Evolutionary conservation across 2,329 filamentous ascomycete species (phyloP).

Genomic region (Amylocarpus encephaloides): DNA sequence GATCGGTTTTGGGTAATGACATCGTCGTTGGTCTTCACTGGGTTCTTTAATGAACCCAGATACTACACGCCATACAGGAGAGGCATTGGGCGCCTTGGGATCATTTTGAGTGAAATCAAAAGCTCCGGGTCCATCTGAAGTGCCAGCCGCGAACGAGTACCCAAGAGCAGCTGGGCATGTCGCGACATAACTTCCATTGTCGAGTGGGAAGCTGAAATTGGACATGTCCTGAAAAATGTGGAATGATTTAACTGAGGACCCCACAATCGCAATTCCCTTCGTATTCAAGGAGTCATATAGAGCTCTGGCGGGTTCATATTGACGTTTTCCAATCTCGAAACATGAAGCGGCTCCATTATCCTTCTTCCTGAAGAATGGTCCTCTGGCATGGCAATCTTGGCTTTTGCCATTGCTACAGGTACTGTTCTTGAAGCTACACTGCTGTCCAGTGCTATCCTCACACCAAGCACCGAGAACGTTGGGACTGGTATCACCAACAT

Average conservation of each 20-base stretch:
- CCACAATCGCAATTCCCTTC: constrained; percentile 43
- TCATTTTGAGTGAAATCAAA: constrained; percentile 93
- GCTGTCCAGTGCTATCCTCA: constrained; percentile 69
- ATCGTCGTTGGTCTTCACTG: constrained; percentile 60
- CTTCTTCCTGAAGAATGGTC: constrained; percentile 59
- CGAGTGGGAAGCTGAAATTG: constrained; percentile 64
- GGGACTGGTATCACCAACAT: constrained; percentile 83
- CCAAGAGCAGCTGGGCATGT: constrained; percentile 87
- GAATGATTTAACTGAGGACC: constrained; percentile 67
- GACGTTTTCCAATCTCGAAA: constrained; percentile 69
- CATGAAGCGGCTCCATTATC: constrained; percentile 69
- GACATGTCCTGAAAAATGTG: constrained; percentile 83
- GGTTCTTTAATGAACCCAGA: constrained; percentile 67
- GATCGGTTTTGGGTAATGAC: constrained; percentile 77
- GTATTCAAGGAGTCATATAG: constrained; percentile 51
- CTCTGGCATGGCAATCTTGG: constrained; percentile 67
- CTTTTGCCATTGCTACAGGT: constrained; percentile 69
- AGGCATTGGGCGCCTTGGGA: constrained; percentile 60
- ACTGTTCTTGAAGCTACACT: constrained; percentile 73
- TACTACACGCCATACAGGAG: constrained; percentile 68
- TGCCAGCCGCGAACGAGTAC: constrained; percentile 89
- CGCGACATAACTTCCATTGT: constrained; percentile 61
- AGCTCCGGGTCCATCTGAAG: constrained; percentile 80
- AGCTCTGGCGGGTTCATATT: constrained; percentile 55
- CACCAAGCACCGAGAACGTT: constrained; percentile 86